Conservation (phyloP, 345 rosid species). For the Atalantia buxifolia region DNA sequence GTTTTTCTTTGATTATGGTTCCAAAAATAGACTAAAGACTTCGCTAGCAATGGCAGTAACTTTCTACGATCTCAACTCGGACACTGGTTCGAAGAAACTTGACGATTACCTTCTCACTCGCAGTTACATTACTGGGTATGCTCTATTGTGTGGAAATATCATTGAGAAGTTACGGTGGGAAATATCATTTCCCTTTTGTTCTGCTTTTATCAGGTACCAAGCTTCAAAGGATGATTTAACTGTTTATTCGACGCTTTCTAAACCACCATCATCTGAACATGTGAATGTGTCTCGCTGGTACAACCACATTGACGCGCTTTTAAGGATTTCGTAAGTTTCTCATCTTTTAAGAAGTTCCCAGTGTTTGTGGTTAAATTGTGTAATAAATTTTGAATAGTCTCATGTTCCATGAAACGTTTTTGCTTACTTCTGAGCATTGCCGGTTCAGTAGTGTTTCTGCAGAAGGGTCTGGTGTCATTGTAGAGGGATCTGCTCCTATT, state of each 20-base stretch:
- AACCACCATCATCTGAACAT: slow-evolving; percentile 54
- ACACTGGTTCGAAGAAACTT: slow-evolving; percentile 75
- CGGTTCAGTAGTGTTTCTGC: slow-evolving; percentile 65
- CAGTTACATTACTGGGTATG: slow-evolving; percentile 81
- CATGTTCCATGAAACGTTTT: neutral
- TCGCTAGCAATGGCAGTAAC: slow-evolving; percentile 47
- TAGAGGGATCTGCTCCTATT: slow-evolving; percentile 63
- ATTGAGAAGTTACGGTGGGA: too few species aligned
- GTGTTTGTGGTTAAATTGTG: too few species aligned
- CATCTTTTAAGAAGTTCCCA: too few species aligned
- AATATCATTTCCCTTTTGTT: neutral
- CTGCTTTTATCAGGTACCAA: slow-evolving; percentile 47
- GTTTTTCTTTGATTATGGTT: neutral
- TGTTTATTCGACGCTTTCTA: slow-evolving; percentile 51
- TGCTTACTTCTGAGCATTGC: too few species aligned
- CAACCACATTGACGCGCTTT: slow-evolving; percentile 71
- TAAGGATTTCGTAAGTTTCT: slow-evolving; percentile 86
- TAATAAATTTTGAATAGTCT: neutral
- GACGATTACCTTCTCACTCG: slow-evolving; percentile 79
- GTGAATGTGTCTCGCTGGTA: slow-evolving; percentile 82
- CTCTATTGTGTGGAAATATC: neutral
- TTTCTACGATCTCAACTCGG: slow-evolving; percentile 48
- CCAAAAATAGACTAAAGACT: neutral
- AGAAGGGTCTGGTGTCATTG: slow-evolving; percentile 73
- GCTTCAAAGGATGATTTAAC: slow-evolving; percentile 92